phyloP scores from a whole-genome alignment of 2,329 filamentous ascomycete species.

The Dothistroma septosporum region DNA sequence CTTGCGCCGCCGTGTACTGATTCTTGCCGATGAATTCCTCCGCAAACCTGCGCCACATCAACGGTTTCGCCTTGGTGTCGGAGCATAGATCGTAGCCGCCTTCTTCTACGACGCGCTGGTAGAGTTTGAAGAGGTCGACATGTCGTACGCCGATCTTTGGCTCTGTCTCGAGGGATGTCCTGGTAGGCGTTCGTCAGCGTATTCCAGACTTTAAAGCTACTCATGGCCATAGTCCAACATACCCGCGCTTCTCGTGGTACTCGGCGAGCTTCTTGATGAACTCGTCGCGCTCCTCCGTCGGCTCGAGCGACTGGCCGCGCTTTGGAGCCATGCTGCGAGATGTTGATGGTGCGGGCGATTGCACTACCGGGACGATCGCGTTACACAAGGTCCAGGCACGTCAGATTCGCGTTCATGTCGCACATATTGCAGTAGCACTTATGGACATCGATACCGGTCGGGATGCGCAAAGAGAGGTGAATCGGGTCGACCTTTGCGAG shows the following conservation, averaged over 20 bases:
- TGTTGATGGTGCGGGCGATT: constrained; percentile 11
- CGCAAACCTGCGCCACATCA: constrained; percentile 78
- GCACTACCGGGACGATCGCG: constrained; percentile 6
- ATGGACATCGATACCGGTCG: background rate
- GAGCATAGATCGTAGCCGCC: constrained; percentile 81
- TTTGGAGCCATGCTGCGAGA: constrained; percentile 42
- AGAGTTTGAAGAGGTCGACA: constrained; percentile 73
- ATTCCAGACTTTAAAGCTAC: background rate
- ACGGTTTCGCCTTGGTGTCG: constrained; percentile 65
- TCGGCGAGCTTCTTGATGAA: constrained; percentile 70
- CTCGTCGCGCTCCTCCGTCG: constrained; percentile 64
- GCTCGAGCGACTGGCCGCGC: constrained; percentile 47
- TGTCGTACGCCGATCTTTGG: constrained; percentile 74
- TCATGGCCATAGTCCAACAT: constrained; percentile 24
- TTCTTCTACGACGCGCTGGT: constrained; percentile 68
- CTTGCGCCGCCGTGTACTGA: constrained; percentile 73
- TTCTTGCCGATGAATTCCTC: constrained; percentile 71
- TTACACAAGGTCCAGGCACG: constrained; percentile 8
- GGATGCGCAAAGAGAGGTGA: background rate
- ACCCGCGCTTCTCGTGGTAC: constrained; percentile 75
- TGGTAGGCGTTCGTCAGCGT: constrained; percentile 33
- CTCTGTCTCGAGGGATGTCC: constrained; percentile 70
- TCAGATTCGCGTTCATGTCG: constrained; percentile 1
- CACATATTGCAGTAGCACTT: background rate
- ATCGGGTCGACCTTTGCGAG: background rate